Evolutionary conservation across 2,329 filamentous ascomycete genomes (phyloP).

Genomic region (Aspergillus sp.): DNA sequence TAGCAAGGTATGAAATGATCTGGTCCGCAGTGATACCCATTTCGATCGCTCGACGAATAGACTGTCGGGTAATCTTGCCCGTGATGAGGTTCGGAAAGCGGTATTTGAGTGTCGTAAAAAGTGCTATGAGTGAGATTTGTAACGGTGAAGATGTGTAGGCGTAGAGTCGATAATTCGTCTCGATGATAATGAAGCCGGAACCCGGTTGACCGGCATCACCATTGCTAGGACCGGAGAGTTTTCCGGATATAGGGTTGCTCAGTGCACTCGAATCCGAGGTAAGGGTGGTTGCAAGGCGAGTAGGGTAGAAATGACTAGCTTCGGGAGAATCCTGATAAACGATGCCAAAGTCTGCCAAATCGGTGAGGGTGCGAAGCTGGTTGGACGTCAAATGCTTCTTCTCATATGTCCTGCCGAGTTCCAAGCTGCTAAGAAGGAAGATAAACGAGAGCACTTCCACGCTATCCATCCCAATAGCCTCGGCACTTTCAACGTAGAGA

Average conservation of each 20-base stretch:
- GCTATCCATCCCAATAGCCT: slow-evolving; percentile 75
- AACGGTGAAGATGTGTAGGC: slow-evolving; percentile 94
- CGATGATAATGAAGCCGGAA: slow-evolving; percentile 85
- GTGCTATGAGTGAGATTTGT: slow-evolving; percentile 88
- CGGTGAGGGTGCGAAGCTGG: slow-evolving; percentile 85
- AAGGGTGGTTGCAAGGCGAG: slow-evolving; percentile 88
- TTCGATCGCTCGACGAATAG: slow-evolving; percentile 82
- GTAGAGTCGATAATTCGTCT: slow-evolving; percentile 97
- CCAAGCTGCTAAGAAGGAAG: slow-evolving; percentile 90
- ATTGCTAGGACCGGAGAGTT: slow-evolving; percentile 50
- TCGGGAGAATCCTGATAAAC: slow-evolving; percentile 66
- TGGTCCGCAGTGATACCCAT: slow-evolving; percentile 94
- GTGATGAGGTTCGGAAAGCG: slow-evolving; percentile 95
- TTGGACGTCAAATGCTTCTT: slow-evolving; percentile 80
- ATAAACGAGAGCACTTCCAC: slow-evolving; percentile 96
- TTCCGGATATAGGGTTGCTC: slow-evolving; percentile 71
- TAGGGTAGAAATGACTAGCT: slow-evolving; percentile 75
- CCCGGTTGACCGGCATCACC: slow-evolving; percentile 38
- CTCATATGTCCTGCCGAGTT: slow-evolving; percentile 89
- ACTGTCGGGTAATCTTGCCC: slow-evolving; percentile 85
- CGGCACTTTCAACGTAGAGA: slow-evolving; percentile 86
- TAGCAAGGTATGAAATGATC: slow-evolving; percentile 89
- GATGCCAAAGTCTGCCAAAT: slow-evolving; percentile 89
- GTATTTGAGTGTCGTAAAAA: slow-evolving; percentile 86
- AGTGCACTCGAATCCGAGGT: slow-evolving; percentile 76